A percentile compares a stretch with the other conserved stretches of the same genome.
Conservation (phyloP, 331 rosid species). For the Acacia pycnantha region DNA sequence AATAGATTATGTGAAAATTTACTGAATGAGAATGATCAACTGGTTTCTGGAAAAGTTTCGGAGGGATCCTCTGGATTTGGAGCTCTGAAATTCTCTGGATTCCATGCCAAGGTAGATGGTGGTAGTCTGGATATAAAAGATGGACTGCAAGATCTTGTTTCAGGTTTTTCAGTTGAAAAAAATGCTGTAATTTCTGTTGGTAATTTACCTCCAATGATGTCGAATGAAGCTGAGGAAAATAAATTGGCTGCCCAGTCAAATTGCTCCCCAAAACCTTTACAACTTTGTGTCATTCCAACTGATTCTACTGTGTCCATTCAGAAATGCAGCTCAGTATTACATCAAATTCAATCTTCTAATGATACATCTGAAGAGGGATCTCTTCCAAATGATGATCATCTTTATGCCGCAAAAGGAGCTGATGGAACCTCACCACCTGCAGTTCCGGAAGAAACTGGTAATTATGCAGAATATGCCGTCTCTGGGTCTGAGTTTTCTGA, state of each 20-base stretch:
- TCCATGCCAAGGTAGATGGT: constrained; percentile 29
- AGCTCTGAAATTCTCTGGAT: constrained; percentile 6
- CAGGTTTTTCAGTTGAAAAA: constrained; percentile 39
- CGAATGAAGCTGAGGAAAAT: constrained; percentile 25
- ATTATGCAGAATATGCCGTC: constrained; percentile 50
- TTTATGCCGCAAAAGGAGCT: background rate
- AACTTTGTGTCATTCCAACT: constrained; percentile 25
- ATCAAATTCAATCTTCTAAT: constrained; percentile 38
- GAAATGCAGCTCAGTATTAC: constrained; percentile 38
- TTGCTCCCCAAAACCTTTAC: constrained; percentile 28
- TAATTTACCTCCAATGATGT: constrained; percentile 28
- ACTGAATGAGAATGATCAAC: constrained; percentile 24
- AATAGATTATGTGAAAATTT: constrained; percentile 30
- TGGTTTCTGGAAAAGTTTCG: constrained; percentile 19
- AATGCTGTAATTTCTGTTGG: constrained; percentile 21
- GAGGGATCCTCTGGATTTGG: constrained; percentile 24
- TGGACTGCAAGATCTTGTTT: constrained; percentile 34
- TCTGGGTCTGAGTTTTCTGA: constrained; percentile 52
- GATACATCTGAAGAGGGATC: constrained; percentile 15
- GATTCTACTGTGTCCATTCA: constrained; percentile 34
- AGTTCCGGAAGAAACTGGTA: constrained; percentile 62
- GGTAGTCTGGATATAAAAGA: constrained; percentile 34
- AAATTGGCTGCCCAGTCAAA: constrained; percentile 37
- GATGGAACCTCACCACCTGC: constrained; percentile 44
- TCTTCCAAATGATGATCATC: constrained; percentile 15